These are phyloP conservation scores for Phytophthora brassicae DNA, from an alignment of 352 stramenopile species.

Conservation along the genomic window DNA sequence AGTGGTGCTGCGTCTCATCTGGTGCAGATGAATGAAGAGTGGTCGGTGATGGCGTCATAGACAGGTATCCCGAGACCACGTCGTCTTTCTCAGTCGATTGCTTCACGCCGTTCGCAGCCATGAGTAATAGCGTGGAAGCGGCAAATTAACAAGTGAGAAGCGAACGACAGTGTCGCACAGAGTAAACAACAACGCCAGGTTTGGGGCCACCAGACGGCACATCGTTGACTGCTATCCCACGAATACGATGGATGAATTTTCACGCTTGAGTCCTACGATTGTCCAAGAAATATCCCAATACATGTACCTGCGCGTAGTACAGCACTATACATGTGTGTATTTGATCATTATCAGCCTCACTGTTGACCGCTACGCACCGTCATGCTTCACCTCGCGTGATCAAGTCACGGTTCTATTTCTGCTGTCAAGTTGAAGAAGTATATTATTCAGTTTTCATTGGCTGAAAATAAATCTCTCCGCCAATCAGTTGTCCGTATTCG, in stretches of 20 bases:
- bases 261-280: conserved; percentile 6
- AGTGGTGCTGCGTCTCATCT: neutral
- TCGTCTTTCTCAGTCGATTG: conserved; percentile 16
- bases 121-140: neutral
- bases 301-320: too few relatives aligned
- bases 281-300: too few relatives aligned
- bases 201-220: conserved; percentile 5
- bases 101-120: conserved; percentile 7
- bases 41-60: conserved; percentile 17
- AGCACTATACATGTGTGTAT: too few relatives aligned
- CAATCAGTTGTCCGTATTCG: conserved; percentile 4
- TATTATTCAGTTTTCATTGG: conserved; percentile 1
- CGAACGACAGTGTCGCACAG: conserved; percentile 1
- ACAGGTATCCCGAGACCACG: conserved; percentile 13
- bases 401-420: too few relatives aligned
- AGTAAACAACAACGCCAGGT: conserved; percentile 13
- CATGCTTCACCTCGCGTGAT: too few relatives aligned
- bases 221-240: conserved; percentile 15
- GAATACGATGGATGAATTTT: conserved; percentile 16
- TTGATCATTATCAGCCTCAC: too few relatives aligned
- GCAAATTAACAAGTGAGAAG: conserved; percentile 17
- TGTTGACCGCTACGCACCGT: too few relatives aligned
- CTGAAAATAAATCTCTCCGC: neutral
- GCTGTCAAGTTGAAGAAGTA: neutral
- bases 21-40: conserved; percentile 9